Percentiles rank a stretch among this genome's conserved stretches.
Evolutionary conservation across 73 alveolate genomes (phyloP).

Genomic region (Tetrahymena borealis): DNA sequence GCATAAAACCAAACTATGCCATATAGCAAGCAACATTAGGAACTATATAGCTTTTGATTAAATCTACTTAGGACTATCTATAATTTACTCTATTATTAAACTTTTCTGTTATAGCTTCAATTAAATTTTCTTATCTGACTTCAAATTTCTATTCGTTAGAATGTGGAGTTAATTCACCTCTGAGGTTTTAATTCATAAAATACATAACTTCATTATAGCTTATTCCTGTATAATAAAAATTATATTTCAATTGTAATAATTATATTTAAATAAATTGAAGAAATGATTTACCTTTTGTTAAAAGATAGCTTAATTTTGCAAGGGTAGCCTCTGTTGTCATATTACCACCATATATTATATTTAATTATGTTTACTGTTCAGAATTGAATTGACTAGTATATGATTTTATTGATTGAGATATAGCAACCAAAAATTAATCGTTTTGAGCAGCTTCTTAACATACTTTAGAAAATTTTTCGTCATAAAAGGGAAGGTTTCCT

Average conservation of each 20-base stretch:
- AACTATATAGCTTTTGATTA: conserved; percentile 15
- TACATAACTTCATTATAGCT: not conserved
- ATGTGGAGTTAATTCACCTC: conserved; percentile 21
- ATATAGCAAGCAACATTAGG: conserved; percentile 39
- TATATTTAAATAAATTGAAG: not conserved
- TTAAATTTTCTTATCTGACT: conserved; percentile 18
- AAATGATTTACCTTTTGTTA: conserved; percentile 13
- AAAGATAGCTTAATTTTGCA: conserved; percentile 28
- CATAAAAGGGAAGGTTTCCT: conserved; percentile 18
- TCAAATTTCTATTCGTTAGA: conserved; percentile 14
- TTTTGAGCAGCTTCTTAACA: not conserved
- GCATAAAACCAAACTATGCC: conserved; percentile 23
- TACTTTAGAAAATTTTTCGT: not conserved
- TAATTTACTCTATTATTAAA: conserved; percentile 2
- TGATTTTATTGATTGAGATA: not conserved
- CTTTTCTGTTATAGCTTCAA: conserved; percentile 8
- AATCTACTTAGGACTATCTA: conserved; percentile 7
- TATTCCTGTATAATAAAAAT: not conserved
- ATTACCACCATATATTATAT: not conserved
- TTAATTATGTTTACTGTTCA: not conserved
- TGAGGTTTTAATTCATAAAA: conserved; percentile 5
- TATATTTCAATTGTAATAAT: not conserved
- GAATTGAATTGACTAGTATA: not conserved
- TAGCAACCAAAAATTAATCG: not conserved
- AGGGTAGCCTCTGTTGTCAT: conserved; percentile 37